These are phyloP conservation scores for Solanum tacnaense DNA, from an alignment of 257 asterid species.

Conservation along the genomic window DNA sequence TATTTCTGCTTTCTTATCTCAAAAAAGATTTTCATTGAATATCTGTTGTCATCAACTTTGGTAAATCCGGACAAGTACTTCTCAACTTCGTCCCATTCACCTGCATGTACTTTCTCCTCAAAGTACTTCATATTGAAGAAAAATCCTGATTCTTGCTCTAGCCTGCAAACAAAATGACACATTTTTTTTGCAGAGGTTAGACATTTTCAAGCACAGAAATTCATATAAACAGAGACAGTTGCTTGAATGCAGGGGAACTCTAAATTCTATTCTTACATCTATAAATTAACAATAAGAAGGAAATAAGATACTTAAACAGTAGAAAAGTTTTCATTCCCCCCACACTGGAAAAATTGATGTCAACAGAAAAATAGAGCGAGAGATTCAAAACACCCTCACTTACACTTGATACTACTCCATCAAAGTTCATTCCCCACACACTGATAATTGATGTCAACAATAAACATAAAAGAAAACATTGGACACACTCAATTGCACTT, in stretches of 20 bases:
- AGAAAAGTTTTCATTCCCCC: neutral
- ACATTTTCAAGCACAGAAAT: neutral
- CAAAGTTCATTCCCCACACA: neutral
- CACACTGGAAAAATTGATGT: neutral
- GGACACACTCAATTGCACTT: neutral
- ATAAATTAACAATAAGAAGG: neutral
- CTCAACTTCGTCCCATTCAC: conserved; percentile 98
- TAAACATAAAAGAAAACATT: neutral
- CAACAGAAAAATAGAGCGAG: neutral
- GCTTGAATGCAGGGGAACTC: neutral
- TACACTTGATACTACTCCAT: neutral
- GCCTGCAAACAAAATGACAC: conserved; percentile 34
- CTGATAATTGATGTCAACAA: neutral
- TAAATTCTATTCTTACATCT: neutral
- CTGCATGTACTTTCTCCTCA: conserved; percentile 94
- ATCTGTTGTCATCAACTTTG: conserved; percentile 89
- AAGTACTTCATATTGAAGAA: conserved; percentile 94
- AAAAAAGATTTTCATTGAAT: conserved; percentile 94
- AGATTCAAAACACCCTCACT: neutral
- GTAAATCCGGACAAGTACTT: conserved; percentile 92
- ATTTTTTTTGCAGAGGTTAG: neutral
- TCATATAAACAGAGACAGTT: neutral
- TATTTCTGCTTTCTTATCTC: conserved; percentile 96
- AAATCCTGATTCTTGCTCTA: conserved; percentile 94
- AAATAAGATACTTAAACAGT: neutral